Percentiles rank a stretch among this genome's conserved stretches.
Conservation (phyloP, 495 filamentous ascomycete species). For the Penicillium tannophilum region DNA sequence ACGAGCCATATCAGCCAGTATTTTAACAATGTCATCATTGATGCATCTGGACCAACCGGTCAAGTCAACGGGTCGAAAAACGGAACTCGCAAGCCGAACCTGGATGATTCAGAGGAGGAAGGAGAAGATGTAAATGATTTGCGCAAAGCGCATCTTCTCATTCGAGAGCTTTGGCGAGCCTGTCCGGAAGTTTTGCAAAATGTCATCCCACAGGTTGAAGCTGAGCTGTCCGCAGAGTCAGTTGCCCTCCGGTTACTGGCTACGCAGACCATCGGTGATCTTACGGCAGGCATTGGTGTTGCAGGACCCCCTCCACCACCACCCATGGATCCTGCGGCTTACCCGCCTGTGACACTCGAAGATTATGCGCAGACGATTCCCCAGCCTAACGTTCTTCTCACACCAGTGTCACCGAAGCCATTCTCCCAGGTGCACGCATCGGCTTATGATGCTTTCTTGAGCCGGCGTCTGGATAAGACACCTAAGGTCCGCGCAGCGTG, state of each 20-base stretch:
- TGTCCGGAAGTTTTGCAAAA: slow-evolving; percentile 87
- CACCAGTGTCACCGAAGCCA: slow-evolving; percentile 77
- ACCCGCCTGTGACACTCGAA: slow-evolving; percentile 71
- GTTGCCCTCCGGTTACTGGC: slow-evolving; percentile 81
- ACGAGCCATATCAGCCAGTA: slow-evolving; percentile 90
- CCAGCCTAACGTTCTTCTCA: slow-evolving; percentile 68
- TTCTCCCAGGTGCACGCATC: slow-evolving; percentile 78
- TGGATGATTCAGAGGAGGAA: slow-evolving; percentile 76
- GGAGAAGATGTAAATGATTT: slow-evolving; percentile 86
- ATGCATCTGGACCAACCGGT: slow-evolving; percentile 62
- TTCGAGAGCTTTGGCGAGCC: slow-evolving; percentile 93
- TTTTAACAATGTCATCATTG: slow-evolving; percentile 94
- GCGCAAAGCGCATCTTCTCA: slow-evolving; percentile 82
- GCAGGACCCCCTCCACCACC: slow-evolving; percentile 77
- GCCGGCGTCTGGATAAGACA: slow-evolving; percentile 82
- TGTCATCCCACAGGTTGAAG: slow-evolving; percentile 91
- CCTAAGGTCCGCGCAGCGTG: slow-evolving; percentile 78
- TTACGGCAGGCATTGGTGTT: slow-evolving; percentile 87
- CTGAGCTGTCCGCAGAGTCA: slow-evolving; percentile 88
- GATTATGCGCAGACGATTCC: slow-evolving; percentile 53
- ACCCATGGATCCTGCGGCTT: slow-evolving; percentile 74
- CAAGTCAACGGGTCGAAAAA: slow-evolving; percentile 48
- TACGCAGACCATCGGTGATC: slow-evolving; percentile 91
- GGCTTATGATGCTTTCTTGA: slow-evolving; percentile 79
- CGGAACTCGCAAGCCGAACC: slow-evolving; percentile 47